Conservation (phyloP, 2,329 filamentous ascomycete species). For the Talaromyces albobiverticillius region DNA sequence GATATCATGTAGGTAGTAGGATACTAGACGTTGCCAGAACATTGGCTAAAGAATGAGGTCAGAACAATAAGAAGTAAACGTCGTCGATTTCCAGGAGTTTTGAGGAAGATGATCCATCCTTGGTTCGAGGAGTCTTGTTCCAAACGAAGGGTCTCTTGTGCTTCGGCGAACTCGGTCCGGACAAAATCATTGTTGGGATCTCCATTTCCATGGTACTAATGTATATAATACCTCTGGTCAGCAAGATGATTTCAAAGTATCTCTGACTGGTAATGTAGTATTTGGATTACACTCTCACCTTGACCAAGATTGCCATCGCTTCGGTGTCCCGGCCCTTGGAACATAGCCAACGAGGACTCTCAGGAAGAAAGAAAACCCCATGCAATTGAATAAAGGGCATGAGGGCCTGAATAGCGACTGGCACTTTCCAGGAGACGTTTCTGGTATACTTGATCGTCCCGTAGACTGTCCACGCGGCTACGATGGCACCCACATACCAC, state of each 20-base stretch:
- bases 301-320: slow-evolving; percentile 54
- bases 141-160: no score
- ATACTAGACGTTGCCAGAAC: slow-evolving; percentile 64
- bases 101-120: no score
- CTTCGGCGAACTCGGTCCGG: no score
- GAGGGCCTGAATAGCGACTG: slow-evolving; percentile 47
- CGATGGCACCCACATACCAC: slow-evolving; percentile 36
- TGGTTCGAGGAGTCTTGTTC: no score
- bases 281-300: no score
- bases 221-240: no score
- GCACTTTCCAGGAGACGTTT: slow-evolving; percentile 52
- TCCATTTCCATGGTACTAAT: no score
- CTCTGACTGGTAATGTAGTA: no score
- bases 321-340: slow-evolving; percentile 58
- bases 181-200: no score
- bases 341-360: slow-evolving; percentile 63
- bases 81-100: no score
- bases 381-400: slow-evolving; percentile 56
- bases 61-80: no score
- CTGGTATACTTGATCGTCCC: slow-evolving; percentile 12
- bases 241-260: slow-evolving; percentile 47
- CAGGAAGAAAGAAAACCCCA: slow-evolving; percentile 58
- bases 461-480: neutral
- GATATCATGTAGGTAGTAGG: slow-evolving; percentile 64
- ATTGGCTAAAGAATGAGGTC: no score